These are phyloP conservation scores for Thamnidium elegans DNA, from an alignment of 192 early-diverging fungal species.

Conservation along the genomic window DNA sequence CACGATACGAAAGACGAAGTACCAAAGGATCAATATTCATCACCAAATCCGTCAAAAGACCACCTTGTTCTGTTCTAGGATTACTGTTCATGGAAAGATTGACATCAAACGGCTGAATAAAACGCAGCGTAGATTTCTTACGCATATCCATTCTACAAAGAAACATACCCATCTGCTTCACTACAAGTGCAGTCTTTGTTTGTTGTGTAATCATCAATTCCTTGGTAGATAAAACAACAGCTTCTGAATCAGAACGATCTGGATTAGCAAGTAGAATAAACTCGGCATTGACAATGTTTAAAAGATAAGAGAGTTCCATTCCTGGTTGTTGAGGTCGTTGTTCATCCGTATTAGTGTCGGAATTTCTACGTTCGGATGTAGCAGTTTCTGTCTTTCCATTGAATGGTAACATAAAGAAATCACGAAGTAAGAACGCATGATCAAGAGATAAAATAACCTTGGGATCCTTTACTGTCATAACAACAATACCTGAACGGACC, in stretches of 20 bases:
- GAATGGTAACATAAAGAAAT: conserved; percentile 74
- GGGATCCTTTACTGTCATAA: conserved; percentile 79
- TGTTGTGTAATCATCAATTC: conserved; percentile 81
- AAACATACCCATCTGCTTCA: conserved; percentile 85
- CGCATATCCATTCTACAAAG: conserved; percentile 87
- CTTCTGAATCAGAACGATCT: conserved; percentile 67
- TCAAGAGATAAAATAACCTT: conserved; percentile 85
- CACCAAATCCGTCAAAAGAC: conserved; percentile 14
- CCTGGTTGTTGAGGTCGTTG: conserved; percentile 5
- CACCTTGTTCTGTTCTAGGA: background rate
- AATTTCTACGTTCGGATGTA: background rate
- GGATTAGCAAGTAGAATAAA: conserved; percentile 84
- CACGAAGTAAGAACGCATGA: conserved; percentile 74
- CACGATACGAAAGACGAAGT: conserved; percentile 83
- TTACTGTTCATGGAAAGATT: conserved; percentile 69
- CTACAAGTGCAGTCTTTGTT: conserved; percentile 66
- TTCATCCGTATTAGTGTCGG: background rate
- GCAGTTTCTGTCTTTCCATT: conserved; percentile 8
- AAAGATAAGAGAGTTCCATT: conserved; percentile 61
- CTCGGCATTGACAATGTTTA: conserved; percentile 79
- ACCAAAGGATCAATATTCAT: conserved; percentile 78
- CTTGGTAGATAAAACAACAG: conserved; percentile 81
- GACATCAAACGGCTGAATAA: conserved; percentile 91
- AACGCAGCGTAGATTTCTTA: conserved; percentile 72
- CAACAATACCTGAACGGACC: conserved; percentile 49